These are phyloP conservation scores for Apocynum venetum DNA, from an alignment of 257 asterid genomes.

Conservation along the genomic window DNA sequence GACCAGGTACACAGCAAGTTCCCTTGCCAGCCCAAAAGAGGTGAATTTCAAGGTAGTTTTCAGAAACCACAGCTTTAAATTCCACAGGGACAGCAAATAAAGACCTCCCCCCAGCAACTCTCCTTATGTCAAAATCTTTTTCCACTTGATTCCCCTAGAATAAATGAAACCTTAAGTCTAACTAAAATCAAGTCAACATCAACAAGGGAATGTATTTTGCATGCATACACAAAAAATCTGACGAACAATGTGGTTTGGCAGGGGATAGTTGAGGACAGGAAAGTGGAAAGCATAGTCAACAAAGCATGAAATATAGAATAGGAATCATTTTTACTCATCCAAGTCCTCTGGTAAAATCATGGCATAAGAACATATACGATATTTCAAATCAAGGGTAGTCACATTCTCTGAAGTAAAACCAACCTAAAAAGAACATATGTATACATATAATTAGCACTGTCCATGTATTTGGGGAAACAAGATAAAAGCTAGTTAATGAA, in stretches of 20 bases:
- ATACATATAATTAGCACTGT: background rate
- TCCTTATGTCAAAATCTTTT: conserved; percentile 63
- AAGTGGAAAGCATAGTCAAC: background rate
- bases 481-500: background rate
- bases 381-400: background rate
- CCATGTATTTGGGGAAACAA: too few relatives aligned
- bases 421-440: background rate
- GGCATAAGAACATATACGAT: background rate
- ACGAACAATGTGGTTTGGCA: background rate
- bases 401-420: background rate
- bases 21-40: conserved; percentile 93
- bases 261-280: background rate
- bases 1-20: conserved; percentile 74
- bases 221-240: background rate
- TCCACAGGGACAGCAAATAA: conserved; percentile 41
- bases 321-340: background rate
- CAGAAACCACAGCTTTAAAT: conserved; percentile 46
- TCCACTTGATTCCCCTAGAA: conserved; percentile 49
- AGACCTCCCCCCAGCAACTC: conserved; percentile 50
- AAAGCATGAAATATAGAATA: background rate
- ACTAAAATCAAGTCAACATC: background rate
- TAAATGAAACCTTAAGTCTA: background rate
- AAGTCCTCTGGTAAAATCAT: background rate
- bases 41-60: conserved; percentile 72
- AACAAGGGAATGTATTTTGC: background rate